A percentile compares a stretch with the other conserved stretches of the same genome.
Evolutionary conservation across 139 green algal species (phyloP).

Genomic region (Chlamydomonas applanata): DNA sequence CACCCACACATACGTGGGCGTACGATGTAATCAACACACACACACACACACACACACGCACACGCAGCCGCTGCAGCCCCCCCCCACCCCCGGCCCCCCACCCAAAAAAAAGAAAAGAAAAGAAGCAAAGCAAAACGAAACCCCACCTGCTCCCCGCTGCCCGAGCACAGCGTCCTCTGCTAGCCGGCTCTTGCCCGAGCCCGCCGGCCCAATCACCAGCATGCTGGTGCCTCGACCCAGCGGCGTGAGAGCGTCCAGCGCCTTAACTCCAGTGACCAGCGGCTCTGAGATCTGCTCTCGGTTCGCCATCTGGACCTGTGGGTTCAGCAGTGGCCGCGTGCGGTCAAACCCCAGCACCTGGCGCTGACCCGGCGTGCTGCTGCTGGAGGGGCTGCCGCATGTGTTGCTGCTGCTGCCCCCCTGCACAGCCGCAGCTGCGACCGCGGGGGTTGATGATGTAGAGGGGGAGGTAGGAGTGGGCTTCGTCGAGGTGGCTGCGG

Average conservation of each 20-base stretch:
- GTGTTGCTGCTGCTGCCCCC: constrained; percentile 9
- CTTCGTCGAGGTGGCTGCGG: background rate
- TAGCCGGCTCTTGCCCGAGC: constrained; percentile 61
- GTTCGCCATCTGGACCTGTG: constrained; percentile 66
- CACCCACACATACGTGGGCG: no score
- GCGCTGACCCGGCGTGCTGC: background rate
- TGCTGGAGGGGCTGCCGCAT: background rate
- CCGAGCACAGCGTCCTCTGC: constrained; percentile 67
- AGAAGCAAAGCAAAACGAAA: no score
- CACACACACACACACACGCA: no score
- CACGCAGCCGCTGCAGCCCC: constrained; percentile 25
- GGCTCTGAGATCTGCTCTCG: constrained; percentile 75
- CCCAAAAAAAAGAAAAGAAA: no score
- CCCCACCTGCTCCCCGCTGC: constrained; percentile 30
- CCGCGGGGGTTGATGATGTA: background rate
- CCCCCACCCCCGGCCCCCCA: no score
- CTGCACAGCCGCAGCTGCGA: background rate
- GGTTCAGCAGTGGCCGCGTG: constrained; percentile 63
- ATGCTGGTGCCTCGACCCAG: constrained; percentile 77
- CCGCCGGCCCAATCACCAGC: constrained; percentile 62
- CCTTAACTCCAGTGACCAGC: constrained; percentile 73
- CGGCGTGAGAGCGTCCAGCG: constrained; percentile 79
- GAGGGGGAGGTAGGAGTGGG: background rate
- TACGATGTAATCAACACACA: no score
- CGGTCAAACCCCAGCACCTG: constrained; percentile 27